Evolutionary conservation across 768 basidiomycete species (phyloP).

Genomic region (Sarcomyxa edulis): DNA sequence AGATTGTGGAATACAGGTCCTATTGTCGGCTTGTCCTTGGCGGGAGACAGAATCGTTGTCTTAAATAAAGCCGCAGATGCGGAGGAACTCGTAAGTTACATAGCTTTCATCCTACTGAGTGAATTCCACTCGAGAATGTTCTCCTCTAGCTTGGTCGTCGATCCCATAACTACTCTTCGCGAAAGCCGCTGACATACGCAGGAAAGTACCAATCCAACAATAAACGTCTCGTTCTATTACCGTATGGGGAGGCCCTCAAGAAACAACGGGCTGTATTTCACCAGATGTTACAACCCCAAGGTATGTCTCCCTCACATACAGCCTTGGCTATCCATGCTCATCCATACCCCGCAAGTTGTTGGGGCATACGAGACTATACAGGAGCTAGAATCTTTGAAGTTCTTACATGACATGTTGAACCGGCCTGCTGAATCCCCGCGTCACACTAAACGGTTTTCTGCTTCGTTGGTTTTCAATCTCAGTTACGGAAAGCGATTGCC

Average conservation of each 20-base stretch:
- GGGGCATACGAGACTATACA: not conserved
- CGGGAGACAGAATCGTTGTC: too few relatives aligned
- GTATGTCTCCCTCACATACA: constrained; percentile 1
- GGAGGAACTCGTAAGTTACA: too few relatives aligned
- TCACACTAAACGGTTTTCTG: constrained; percentile 11
- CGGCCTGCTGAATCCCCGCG: constrained; percentile 1
- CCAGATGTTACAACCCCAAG: not conserved
- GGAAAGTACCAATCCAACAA: not conserved
- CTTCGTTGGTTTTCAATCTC: constrained; percentile 14
- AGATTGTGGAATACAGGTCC: too few relatives aligned
- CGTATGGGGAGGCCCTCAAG: not conserved
- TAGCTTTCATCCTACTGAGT: too few relatives aligned
- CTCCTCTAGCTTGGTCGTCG: not conserved
- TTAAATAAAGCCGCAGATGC: too few relatives aligned
- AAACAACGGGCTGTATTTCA: not conserved
- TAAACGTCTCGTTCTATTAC: not conserved
- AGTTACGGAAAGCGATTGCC: constrained; percentile 17
- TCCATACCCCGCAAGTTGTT: not conserved
- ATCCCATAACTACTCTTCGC: not conserved
- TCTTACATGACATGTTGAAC: not conserved
- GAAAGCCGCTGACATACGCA: not conserved
- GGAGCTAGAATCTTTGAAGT: not conserved
- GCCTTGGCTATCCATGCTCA: not conserved
- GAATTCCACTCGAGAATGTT: too few relatives aligned
- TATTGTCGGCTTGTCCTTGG: too few relatives aligned